phyloP scores from a whole-genome alignment of 2,329 filamentous ascomycete species.

The Diaporthe aspalathi region DNA sequence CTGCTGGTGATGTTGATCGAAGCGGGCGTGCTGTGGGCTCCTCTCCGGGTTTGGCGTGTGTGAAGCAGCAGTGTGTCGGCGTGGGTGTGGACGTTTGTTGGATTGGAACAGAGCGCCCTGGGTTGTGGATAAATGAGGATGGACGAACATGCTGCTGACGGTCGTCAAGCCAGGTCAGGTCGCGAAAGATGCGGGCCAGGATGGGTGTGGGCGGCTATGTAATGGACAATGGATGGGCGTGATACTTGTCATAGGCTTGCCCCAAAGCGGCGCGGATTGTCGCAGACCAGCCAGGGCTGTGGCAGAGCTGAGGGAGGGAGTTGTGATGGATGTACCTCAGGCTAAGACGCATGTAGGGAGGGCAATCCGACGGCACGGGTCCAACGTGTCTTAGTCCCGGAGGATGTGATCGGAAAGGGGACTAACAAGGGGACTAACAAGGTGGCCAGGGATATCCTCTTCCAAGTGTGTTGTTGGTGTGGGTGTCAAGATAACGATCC shows the following conservation, averaged over 20 bases:
- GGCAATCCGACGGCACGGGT: conserved; percentile 22
- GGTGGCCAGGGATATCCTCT: no score
- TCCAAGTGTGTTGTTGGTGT: no score
- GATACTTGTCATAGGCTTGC: conserved; percentile 39
- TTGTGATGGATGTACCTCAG: conserved; percentile 26
- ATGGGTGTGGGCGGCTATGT: conserved; percentile 36
- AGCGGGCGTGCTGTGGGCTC: not conserved
- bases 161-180: not conserved
- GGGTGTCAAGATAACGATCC: conserved; percentile 19
- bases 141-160: conserved; percentile 30
- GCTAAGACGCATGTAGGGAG: conserved; percentile 17
- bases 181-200: conserved; percentile 3
- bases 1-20: not conserved
- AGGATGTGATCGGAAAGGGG: conserved; percentile 11
- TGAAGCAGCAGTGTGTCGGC: not conserved
- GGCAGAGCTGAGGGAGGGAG: not conserved
- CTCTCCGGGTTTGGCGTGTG: not conserved
- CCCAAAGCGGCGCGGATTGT: conserved; percentile 21
- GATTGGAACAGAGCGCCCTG: conserved; percentile 13
- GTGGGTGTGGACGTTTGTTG: conserved; percentile 2
- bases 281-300: conserved; percentile 28
- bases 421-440: not conserved
- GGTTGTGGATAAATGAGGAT: conserved; percentile 29
- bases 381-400: conserved; percentile 25
- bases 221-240: conserved; percentile 36